These are phyloP conservation scores for Ogataea pilisensis DNA, from an alignment of 805 yeast species.

Conservation along the genomic window DNA sequence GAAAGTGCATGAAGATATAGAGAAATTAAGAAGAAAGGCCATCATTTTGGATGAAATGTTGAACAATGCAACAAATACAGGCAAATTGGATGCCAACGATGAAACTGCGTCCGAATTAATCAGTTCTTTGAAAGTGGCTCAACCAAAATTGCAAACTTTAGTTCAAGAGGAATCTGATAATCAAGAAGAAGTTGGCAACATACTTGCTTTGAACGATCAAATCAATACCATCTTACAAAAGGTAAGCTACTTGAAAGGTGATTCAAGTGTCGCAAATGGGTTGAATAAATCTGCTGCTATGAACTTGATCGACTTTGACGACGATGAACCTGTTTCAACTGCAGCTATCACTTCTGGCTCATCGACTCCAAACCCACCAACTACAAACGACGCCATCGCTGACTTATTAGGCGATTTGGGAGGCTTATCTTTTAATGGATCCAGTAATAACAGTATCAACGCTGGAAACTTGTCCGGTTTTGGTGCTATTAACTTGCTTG, in stretches of 20 bases:
- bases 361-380: too few species aligned
- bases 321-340: constrained; percentile 41
- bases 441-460: constrained; percentile 14
- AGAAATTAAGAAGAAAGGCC: constrained; percentile 77
- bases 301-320: constrained; percentile 72
- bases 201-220: constrained; percentile 69
- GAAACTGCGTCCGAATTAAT: constrained; percentile 81
- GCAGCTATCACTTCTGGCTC: too few species aligned
- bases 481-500: constrained; percentile 31
- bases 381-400: constrained; percentile 42
- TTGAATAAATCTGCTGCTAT: constrained; percentile 19
- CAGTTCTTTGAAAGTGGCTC: constrained; percentile 73
- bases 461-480: constrained; percentile 17
- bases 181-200: constrained; percentile 57
- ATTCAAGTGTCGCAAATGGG: constrained; percentile 38
- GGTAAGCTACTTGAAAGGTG: constrained; percentile 60
- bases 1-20: constrained; percentile 77
- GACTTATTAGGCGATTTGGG: constrained; percentile 74
- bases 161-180: constrained; percentile 75
- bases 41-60: constrained; percentile 88
- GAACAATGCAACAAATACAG: constrained; percentile 40
- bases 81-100: constrained; percentile 38
- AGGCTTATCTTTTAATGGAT: constrained; percentile 49
- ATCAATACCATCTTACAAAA: constrained; percentile 67
- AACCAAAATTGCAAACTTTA: constrained; percentile 81